Percentiles rank a stretch among this genome's conserved stretches.
Evolutionary conservation across 2,329 filamentous ascomycete genomes (phyloP).

Genomic region (Sporothrix sp.): DNA sequence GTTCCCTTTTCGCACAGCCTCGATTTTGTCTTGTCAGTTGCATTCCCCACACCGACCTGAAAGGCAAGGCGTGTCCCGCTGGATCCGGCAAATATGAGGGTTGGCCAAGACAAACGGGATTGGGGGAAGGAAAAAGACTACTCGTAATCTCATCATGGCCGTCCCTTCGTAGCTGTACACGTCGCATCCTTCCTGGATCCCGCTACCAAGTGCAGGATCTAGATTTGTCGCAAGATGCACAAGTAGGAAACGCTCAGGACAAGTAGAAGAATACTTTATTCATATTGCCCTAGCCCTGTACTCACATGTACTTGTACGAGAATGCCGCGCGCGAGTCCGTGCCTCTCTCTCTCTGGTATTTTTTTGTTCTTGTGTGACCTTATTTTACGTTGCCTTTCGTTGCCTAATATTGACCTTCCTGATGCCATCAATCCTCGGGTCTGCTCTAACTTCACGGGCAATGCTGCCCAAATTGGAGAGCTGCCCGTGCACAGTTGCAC

Average conservation of each 20-base stretch:
- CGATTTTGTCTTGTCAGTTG: neutral
- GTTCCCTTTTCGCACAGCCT: neutral
- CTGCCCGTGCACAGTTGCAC: conserved; percentile 2
- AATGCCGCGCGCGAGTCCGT: too few species aligned
- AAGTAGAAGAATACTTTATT: too few species aligned
- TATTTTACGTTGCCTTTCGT: too few species aligned
- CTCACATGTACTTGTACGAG: neutral
- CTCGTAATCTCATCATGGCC: neutral
- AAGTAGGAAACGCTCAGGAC: too few species aligned
- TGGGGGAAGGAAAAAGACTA: neutral
- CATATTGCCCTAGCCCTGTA: neutral
- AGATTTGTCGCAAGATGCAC: too few species aligned
- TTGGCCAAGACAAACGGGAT: too few species aligned
- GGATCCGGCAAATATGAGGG: neutral
- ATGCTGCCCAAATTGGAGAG: conserved; percentile 1
- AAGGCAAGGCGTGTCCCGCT: neutral
- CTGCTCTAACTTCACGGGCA: too few species aligned
- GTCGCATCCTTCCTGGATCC: neutral
- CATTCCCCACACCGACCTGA: conserved; percentile 3
- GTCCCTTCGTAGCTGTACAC: too few species aligned
- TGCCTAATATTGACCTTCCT: too few species aligned
- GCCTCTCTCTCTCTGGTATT: neutral
- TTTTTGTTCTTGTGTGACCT: neutral
- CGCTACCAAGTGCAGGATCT: conserved; percentile 3
- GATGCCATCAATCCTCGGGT: too few species aligned